phyloP scores from a whole-genome alignment of 2,329 filamentous ascomycete genomes.

The Pseudogymnoascus sp. region DNA sequence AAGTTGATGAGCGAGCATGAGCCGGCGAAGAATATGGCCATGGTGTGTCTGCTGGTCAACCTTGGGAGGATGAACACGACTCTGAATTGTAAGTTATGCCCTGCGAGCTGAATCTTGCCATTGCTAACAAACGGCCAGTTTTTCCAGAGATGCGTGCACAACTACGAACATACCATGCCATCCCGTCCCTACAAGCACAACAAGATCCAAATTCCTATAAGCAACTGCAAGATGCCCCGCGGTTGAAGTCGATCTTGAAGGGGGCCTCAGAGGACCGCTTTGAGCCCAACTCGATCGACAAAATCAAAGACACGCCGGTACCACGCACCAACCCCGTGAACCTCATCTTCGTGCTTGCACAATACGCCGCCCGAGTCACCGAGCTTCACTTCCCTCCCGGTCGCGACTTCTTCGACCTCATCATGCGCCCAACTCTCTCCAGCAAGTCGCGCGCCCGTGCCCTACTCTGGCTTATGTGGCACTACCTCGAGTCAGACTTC shows the following conservation, averaged over 20 bases:
- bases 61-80: constrained; percentile 99
- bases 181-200: constrained; percentile 88
- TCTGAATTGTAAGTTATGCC: constrained; percentile 66
- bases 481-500: constrained; percentile 95
- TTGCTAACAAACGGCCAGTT: constrained; percentile 48
- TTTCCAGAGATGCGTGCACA: constrained; percentile 99
- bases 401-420: constrained; percentile 89
- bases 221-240: constrained; percentile 90
- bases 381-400: constrained; percentile 82
- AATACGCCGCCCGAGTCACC: constrained; percentile 82
- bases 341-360: constrained; percentile 87
- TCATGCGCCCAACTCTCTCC: constrained; percentile 80
- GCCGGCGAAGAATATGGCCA: constrained; percentile 95
- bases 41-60: constrained; percentile 96
- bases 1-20: constrained; percentile 88
- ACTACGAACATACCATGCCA: constrained; percentile 93
- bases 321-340: constrained; percentile 96
- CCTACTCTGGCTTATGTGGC: constrained; percentile 98
- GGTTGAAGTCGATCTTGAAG: constrained; percentile 94
- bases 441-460: constrained; percentile 77
- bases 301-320: constrained; percentile 61
- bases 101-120: background rate
- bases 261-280: constrained; percentile 81
- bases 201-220: constrained; percentile 97
- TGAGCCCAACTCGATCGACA: constrained; percentile 76